phyloP scores from a whole-genome alignment of 257 asterid species.

The Penstemon eatonii region DNA sequence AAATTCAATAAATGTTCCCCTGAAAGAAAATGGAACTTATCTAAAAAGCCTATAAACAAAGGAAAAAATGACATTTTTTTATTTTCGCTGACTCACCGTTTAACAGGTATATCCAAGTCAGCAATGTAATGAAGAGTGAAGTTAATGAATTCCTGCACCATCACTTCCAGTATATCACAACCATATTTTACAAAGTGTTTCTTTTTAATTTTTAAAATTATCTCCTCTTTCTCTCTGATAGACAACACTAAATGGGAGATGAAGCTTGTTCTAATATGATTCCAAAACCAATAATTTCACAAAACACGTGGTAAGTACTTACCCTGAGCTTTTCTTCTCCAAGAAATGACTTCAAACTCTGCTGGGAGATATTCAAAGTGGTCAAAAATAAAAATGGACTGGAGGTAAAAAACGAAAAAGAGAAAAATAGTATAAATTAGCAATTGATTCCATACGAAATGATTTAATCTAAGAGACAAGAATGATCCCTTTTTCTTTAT shows the following conservation, averaged over 20 bases:
- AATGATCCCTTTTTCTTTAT: not conserved
- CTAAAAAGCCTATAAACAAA: constrained; percentile 22
- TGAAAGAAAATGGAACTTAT: constrained; percentile 33
- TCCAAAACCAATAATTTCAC: constrained; percentile 1
- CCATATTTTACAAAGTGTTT: not conserved
- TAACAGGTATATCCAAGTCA: constrained; percentile 94
- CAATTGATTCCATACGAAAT: not conserved
- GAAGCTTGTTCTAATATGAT: not conserved
- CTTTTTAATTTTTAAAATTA: not conserved
- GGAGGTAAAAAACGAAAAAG: not conserved
- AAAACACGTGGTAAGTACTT: constrained; percentile 15
- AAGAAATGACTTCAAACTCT: constrained; percentile 84
- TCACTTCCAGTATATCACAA: constrained; percentile 31
- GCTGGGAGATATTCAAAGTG: constrained; percentile 34
- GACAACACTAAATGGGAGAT: constrained; percentile 7
- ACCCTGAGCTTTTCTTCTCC: constrained; percentile 97
- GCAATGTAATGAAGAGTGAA: constrained; percentile 92
- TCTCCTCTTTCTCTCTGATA: not conserved
- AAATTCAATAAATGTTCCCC: constrained; percentile 96
- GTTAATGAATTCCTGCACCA: constrained; percentile 85
- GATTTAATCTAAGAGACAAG: not conserved
- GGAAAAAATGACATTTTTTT: not conserved
- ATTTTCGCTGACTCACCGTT: constrained; percentile 59
- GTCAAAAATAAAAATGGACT: constrained; percentile 23
- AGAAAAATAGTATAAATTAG: not conserved